A percentile compares a stretch with the other conserved stretches of the same genome.
phyloP scores from a whole-genome alignment of 805 yeast species.

The Wickerhamiella vanderwaltii region DNA sequence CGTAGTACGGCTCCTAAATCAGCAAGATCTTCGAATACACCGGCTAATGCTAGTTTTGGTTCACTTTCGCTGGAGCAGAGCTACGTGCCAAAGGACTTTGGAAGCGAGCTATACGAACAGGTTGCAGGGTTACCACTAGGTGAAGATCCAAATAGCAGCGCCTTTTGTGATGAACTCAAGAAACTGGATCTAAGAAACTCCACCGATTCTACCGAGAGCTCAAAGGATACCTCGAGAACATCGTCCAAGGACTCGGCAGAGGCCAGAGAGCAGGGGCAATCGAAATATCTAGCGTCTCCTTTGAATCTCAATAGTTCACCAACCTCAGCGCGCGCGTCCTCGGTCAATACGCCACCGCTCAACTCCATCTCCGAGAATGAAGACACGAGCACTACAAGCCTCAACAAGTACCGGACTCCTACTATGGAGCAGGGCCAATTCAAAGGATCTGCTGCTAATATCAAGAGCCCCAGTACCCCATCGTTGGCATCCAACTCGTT shows the following conservation, averaged over 20 bases:
- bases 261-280: not conserved
- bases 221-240: slow-evolving; percentile 3
- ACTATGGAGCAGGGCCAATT: slow-evolving; percentile 1
- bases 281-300: not conserved
- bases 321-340: not conserved
- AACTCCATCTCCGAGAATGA: slow-evolving; percentile 3
- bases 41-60: slow-evolving; percentile 3
- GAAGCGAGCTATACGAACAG: slow-evolving; percentile 2
- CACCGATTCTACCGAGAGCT: slow-evolving; percentile 2
- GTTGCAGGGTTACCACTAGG: slow-evolving; percentile 7
- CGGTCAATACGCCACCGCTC: not conserved
- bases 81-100: slow-evolving; percentile 4
- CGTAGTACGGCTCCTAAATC: slow-evolving; percentile 2
- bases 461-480: slow-evolving; percentile 8
- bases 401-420: not conserved
- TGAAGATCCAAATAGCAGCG: not conserved
- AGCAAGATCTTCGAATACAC: not conserved
- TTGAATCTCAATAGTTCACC: not conserved
- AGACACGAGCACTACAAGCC: not conserved
- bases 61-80: slow-evolving; percentile 8
- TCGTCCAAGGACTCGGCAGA: slow-evolving; percentile 2
- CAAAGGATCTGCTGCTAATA: not conserved
- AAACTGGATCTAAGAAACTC: slow-evolving; percentile 2
- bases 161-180: slow-evolving; percentile 2
- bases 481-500: not conserved